Evolutionary conservation across 2,329 filamentous ascomycete species (phyloP).

Genomic region (Metarhizium brunneum): DNA sequence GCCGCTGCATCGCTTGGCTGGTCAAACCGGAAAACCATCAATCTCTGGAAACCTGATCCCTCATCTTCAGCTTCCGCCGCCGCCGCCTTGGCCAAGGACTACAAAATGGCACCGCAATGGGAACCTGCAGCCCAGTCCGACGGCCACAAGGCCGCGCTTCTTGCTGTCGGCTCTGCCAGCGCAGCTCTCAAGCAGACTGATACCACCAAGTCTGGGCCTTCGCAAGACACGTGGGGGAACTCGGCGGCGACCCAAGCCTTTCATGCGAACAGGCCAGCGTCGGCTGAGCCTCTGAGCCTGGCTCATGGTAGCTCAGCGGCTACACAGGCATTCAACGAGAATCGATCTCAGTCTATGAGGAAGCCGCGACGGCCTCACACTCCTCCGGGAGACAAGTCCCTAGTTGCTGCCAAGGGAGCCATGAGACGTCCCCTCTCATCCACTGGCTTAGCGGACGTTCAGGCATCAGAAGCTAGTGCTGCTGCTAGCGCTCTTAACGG

Average conservation of each 20-base stretch:
- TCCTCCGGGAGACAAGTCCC: conserved; percentile 50
- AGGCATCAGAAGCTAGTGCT: conserved; percentile 25
- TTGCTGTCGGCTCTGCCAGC: conserved; percentile 41
- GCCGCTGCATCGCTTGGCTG: conserved; percentile 69
- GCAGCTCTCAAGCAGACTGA: conserved; percentile 19
- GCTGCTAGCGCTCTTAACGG: conserved; percentile 64
- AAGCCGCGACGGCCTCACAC: conserved; percentile 11
- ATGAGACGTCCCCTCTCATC: conserved; percentile 29
- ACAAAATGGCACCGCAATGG: conserved; percentile 42
- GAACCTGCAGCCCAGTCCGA: conserved; percentile 54
- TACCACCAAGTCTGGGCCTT: conserved; percentile 8
- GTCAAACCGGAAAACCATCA: conserved; percentile 54
- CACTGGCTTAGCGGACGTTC: conserved; percentile 5
- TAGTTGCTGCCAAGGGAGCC: conserved; percentile 70
- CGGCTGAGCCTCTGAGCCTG: conserved; percentile 10
- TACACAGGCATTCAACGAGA: conserved; percentile 28
- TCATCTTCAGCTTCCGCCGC: conserved; percentile 40
- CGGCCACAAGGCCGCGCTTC: conserved; percentile 65
- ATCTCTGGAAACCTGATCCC: conserved; percentile 57
- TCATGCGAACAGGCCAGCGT: conserved; percentile 22
- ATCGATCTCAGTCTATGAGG: conserved; percentile 19
- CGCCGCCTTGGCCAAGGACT: conserved; percentile 32
- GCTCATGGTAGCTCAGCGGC: conserved; percentile 19
- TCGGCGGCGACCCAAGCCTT: conserved; percentile 65
- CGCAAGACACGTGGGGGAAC: conserved; percentile 42